Evolutionary conservation across 1,284 basidiomycete genomes (phyloP), one percentile per base, ranked within the genome.

Genomic region (Melampsora americana): DNA sequence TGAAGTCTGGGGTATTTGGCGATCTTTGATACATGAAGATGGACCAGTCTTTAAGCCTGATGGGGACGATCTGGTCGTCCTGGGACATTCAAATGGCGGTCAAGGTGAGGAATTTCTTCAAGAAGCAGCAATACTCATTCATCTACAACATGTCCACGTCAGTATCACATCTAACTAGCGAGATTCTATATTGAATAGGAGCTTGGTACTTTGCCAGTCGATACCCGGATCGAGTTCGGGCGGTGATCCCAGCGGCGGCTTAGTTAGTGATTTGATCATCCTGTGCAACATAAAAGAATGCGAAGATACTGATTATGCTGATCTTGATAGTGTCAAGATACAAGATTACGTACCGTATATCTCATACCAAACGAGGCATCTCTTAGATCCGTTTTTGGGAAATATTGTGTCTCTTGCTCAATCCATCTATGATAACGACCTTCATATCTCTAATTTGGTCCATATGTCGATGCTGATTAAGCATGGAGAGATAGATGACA

Each of bases 1-100:
- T 1, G 39, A 75, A 78, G 26, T 71, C 74, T 11, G 81, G 79
- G 32, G 20, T 32, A 23, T 66, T 7, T 48, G 60, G 11, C 18
- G 23, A 26, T 23, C 75, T 26, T 16, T n/a, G 23, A 30, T 46
- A 28, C 23, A 16, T 28, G 20, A 30, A 26, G 18, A 14, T 39
- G 20, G 35, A 4, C 32, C 9, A 23, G 30, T 32, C 20, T 50
- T 16, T 3, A 39, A 56, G 12, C 78, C 78, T 16, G 66, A 80
- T 30, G 78, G 75, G 0, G 14, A 62, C 28, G 84, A 84, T 39
- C 86, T 89, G 0, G 82, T 91, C 12, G 80, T 94, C 7, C 84
- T 94, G 62, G 93, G 93, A 0, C 93, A 96, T 81, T 95, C 92
- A 1, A 96, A 96, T 81, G 93, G 93, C 11, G 93, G 93, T 2